Base-by-base conservation (phyloP, 2,329 filamentous ascomycete species). In the Diaporthe eres region DNA sequence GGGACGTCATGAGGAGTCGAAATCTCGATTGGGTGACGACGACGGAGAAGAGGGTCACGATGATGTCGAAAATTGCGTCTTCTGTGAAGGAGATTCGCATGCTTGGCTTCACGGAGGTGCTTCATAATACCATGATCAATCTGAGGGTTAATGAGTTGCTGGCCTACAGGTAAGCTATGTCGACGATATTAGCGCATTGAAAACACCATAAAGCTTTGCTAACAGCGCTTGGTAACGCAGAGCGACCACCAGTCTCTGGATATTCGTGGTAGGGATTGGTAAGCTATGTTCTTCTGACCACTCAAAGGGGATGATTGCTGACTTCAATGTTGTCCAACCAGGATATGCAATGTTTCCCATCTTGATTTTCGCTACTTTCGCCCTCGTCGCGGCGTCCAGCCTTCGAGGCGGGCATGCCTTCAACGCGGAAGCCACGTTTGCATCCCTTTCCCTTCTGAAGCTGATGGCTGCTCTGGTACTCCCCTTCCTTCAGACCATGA, bases 271-370 rank as follows among this genome's bases (percentile, higher is more conserved):
- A 12, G 51, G n/a, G 51, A 15, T 28, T 28, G 51, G 51, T 55
- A 55, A 28, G 51, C 51, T n/a, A 28, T 55, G 3, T 25, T 28
- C 28, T 34, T 57, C 13, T 57, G 53, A 34, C 12, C 19, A 10
- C 28, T 57, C 53, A 57, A 17, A 57, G 15, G 13, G 13, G 25
- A 57, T 34, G 13, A 31, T 31, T 9, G 53, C 53, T 57, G 53
- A 57, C n/a, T 25, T 25, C 25, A 25, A 25, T 25, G 25, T 17
- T 57, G 12, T 31, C 7, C 53, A 57, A 57, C 12, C 4, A 57
- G 53, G 53, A 57, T 57, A 57, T 25, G 53, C 53, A 25, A 57
- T 57, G 53, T 57, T 57, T 34, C 53, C 53, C 13, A 57, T 57
- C 12, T 57, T 57, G 53, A 34, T 55, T 55, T 55, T 55, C 51